Base-by-base conservation (phyloP, 805 yeast genomes). In the Kodamaea neixiangensis region DNA sequence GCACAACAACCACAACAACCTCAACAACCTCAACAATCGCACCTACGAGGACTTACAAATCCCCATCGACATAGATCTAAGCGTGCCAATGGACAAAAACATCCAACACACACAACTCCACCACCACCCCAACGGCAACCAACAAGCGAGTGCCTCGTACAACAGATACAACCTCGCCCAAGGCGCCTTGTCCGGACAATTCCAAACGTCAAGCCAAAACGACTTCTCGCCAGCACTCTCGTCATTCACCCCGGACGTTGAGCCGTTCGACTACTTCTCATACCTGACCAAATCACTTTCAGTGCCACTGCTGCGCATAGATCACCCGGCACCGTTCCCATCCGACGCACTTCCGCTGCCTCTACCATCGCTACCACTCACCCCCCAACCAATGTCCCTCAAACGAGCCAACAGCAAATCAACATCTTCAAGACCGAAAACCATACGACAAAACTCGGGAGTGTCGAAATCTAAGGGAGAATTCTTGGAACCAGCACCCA, bases 381-480 rank as follows among this genome's bases (percentile, higher is more conserved):
- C 14, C 11, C 43, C 46, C 31, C 33, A 20, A 39, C 37, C 15
- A 38, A 39, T 29, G 38, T 21, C 44, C 13, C 41, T 14, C 5
- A 11, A 20, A 14, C 13, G 17, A 21, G 31, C 33, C 2, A 41
- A 21, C 35, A 29, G 20, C 41, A 13, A 19, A 33, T 39, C 43
- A 22, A 45, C 22, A 14, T 37, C 51, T 9, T 13, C 35, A 9
- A 44, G 44, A 37, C 58, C 58, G n/a, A 50, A 48, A 14, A 33
- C 46, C 15, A 47, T 55, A 34, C 58, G 60, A 35, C 60, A 57
- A 46, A 52, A 50, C 54, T 57, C 60, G 44, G 48, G 48, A 5
- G 48, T 45, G 37, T 20, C 39, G 17, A 45, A 45, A 22, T 9
- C 41, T 20, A 37, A 37, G 41, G 41, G 41, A 2, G 19, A 33